Evolutionary conservation across 2,329 filamentous ascomycete species (phyloP), one percentile per base, ranked within the genome.

Genomic region (Penicillium sp.): DNA sequence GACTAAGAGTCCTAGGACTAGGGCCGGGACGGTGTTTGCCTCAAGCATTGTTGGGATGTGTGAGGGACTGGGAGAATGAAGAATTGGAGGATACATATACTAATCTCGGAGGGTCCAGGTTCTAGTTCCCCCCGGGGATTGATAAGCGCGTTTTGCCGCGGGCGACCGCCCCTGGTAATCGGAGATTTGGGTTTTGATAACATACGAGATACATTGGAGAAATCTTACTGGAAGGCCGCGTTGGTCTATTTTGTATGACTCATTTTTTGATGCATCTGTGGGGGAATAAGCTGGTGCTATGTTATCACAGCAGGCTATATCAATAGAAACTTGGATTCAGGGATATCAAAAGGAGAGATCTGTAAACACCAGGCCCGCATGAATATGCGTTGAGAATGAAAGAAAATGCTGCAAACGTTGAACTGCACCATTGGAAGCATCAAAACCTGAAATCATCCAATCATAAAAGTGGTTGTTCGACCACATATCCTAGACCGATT

Each of bases 1-100:
- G 8, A 60, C 36, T 9, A 57, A 39, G 14, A 60, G 18, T 38
- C 48, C 57, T n/a, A 57, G 35, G 24, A 48, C 27, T 20, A 57
- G 30, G 14, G 49, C 8, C 39, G 46, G 45, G n/a, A 44, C n/a
- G 10, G 52, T 28, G 16, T 22, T 40, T 38, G 27, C 16, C 7
- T 57, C 55, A 16, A 57, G 36, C 52, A 57, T 51, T 35, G 10
- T 22, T 22, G n/a, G 22, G 30, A 10, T 33, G 14, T 3, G 38
- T 28, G 27, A 9, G 27, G 5, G 10, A 28, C 10, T 28, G 27
- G 27, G 27, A 24, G 24, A 24, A 36, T 7, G 8, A 35, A 42
- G 28, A 27, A 36, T 36, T 42, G 7, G 31, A 24, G 33, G n/a
- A 36, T 16, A 18, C 18, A 36, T 16, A 18, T 36, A 18, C 11